A percentile compares a stretch with the other conserved stretches of the same genome.
These are phyloP conservation scores for Camelina neglecta DNA, from an alignment of 345 rosid genomes.

Conservation along the genomic window DNA sequence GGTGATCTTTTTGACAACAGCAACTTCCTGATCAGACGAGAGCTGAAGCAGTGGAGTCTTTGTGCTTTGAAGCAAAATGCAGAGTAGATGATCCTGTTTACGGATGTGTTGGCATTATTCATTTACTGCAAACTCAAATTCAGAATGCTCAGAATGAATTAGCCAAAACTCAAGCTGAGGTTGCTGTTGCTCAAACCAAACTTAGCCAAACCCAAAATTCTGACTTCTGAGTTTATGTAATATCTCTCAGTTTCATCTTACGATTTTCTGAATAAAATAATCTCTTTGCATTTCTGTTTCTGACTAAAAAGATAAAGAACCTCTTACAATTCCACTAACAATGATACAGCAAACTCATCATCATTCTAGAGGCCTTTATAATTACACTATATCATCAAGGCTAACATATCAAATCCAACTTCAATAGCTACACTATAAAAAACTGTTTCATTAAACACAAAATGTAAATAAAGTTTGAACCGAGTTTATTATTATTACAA, in stretches of 20 bases:
- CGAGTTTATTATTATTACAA: slow-evolving; percentile 31
- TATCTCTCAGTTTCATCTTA: slow-evolving; percentile 1
- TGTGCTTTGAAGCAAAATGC: slow-evolving; percentile 63
- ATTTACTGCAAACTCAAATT: slow-evolving; percentile 53
- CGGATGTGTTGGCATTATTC: slow-evolving; percentile 62
- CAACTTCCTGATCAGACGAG: slow-evolving; percentile 54
- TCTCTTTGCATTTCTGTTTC: slow-evolving; percentile 1
- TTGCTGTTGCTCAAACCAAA: slow-evolving; percentile 40
- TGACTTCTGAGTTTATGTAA: slow-evolving; percentile 22
- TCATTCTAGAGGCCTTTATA: neutral
- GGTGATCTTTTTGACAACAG: slow-evolving; percentile 45
- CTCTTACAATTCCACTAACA: neutral
- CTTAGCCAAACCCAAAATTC: slow-evolving; percentile 12
- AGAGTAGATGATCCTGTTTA: slow-evolving; percentile 63
- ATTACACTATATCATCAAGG: neutral
- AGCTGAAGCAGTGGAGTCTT: slow-evolving; percentile 56
- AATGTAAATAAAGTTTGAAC: slow-evolving; percentile 18
- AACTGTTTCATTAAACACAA: neutral
- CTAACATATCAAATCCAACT: neutral
- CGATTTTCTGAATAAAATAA: slow-evolving; percentile 1
- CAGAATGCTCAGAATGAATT: slow-evolving; percentile 49
- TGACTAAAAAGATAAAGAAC: neutral
- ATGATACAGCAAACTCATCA: neutral
- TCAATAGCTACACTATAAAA: neutral
- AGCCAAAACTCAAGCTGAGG: slow-evolving; percentile 57